These are phyloP conservation scores for Aspergillus sergii DNA, from an alignment of 2,329 filamentous ascomycete genomes.

Conservation along the genomic window DNA sequence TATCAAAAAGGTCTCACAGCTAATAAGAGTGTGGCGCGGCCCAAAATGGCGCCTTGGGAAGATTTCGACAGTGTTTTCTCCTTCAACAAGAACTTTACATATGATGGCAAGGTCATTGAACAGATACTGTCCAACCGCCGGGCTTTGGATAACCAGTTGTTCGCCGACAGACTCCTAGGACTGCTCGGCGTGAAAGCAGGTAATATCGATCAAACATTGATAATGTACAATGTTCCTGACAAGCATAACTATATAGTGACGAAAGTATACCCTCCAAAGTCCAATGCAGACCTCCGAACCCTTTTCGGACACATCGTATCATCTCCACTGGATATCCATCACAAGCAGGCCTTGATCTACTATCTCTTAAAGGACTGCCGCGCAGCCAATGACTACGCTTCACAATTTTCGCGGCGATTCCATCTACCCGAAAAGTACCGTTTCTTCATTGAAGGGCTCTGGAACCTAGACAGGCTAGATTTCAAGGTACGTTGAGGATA, in stretches of 20 bases:
- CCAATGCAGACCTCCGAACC: conserved; percentile 66
- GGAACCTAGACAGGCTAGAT: conserved; percentile 74
- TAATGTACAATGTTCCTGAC: not conserved
- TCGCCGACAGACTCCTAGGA: conserved; percentile 76
- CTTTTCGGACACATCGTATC: conserved; percentile 72
- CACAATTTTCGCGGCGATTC: conserved; percentile 63
- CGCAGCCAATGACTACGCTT: conserved; percentile 51
- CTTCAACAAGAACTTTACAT: conserved; percentile 61
- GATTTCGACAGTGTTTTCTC: conserved; percentile 71
- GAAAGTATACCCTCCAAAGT: conserved; percentile 74
- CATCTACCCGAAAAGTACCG: conserved; percentile 75
- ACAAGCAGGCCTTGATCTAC: conserved; percentile 81
- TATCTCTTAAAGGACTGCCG: conserved; percentile 80
- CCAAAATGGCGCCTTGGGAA: conserved; percentile 53
- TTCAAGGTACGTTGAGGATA: conserved; percentile 57
- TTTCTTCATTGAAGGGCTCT: conserved; percentile 79
- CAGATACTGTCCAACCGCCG: conserved; percentile 69
- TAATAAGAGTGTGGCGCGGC: not conserved
- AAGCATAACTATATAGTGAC: conserved; percentile 46
- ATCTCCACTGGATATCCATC: conserved; percentile 66
- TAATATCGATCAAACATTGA: conserved; percentile 39
- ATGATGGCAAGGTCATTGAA: conserved; percentile 62
- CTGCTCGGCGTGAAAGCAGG: conserved; percentile 71
- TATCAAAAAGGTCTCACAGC: not conserved
- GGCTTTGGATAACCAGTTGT: conserved; percentile 69